phyloP scores from a whole-genome alignment of 129 eudicot genomes.

The Saposhnikovia divaricata region DNA sequence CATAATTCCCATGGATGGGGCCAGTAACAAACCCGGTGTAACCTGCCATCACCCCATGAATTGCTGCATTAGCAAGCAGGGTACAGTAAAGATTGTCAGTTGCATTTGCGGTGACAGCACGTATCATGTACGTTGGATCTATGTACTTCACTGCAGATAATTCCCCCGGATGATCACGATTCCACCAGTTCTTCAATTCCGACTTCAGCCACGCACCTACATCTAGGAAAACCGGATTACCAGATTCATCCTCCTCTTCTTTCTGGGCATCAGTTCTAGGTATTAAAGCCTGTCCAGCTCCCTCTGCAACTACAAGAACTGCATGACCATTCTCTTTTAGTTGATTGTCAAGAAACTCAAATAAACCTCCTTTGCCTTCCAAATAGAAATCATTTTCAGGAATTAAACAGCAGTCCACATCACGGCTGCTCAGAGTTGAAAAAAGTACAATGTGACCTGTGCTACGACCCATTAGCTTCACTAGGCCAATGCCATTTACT shows the following conservation, averaged over 20 bases:
- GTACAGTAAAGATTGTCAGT: slow-evolving; percentile 70
- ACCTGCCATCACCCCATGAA: slow-evolving; percentile 90
- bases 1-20: slow-evolving; percentile 65
- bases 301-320: slow-evolving; percentile 82
- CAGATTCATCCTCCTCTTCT: slow-evolving; percentile 61
- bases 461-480: slow-evolving; percentile 90
- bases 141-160: slow-evolving; percentile 66
- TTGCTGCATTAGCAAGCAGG: slow-evolving; percentile 64
- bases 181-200: slow-evolving; percentile 78
- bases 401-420: slow-evolving; percentile 78
- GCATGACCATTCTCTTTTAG: slow-evolving; percentile 57
- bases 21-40: slow-evolving; percentile 79
- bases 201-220: slow-evolving; percentile 77
- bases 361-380: slow-evolving; percentile 72
- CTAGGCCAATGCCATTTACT: slow-evolving; percentile 73
- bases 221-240: slow-evolving; percentile 74
- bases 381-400: slow-evolving; percentile 66
- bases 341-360: slow-evolving; percentile 51
- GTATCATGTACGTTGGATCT: slow-evolving; percentile 80
- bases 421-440: slow-evolving; percentile 77
- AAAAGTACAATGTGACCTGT: slow-evolving; percentile 80
- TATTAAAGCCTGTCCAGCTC: slow-evolving; percentile 71
- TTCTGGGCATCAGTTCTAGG: slow-evolving; percentile 41
- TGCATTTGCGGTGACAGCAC: slow-evolving; percentile 71
- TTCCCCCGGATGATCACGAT: slow-evolving; percentile 43